Evolutionary conservation across 306 rosid genomes (phyloP).

Genomic region (Crotalaria pallida): DNA sequence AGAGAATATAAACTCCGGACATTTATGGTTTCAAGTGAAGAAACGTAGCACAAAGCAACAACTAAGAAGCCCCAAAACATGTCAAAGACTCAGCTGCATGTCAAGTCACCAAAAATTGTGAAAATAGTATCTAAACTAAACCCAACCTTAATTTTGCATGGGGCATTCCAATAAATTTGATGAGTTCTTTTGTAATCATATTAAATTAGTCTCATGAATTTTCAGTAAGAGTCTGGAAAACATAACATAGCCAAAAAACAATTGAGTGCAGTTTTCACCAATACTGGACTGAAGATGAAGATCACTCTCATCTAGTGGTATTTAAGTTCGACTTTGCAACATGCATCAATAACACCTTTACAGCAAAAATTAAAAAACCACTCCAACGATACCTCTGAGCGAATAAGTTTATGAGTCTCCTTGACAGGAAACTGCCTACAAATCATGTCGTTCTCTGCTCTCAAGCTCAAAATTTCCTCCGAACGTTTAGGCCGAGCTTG

Average conservation of each 20-base stretch:
- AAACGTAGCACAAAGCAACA: not conserved
- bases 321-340: not conserved
- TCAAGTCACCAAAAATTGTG: not conserved
- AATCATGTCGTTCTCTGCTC: constrained; percentile 66
- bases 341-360: not conserved
- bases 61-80: not conserved
- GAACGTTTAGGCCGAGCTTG: constrained; percentile 54
- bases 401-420: constrained; percentile 61
- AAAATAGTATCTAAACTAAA: not conserved
- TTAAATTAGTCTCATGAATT: too few species aligned
- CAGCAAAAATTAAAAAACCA: not conserved
- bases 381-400: constrained; percentile 55
- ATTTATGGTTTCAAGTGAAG: not conserved
- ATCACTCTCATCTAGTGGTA: not conserved
- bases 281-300: not conserved
- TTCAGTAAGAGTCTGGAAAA: not conserved
- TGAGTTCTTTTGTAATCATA: not conserved
- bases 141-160: not conserved
- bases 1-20: not conserved
- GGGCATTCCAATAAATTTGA: not conserved
- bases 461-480: constrained; percentile 66
- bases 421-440: constrained; percentile 91
- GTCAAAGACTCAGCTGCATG: not conserved
- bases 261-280: not conserved
- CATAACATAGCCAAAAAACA: constrained; percentile 4